A percentile compares a stretch with the other conserved stretches of the same genome.
phyloP scores from a whole-genome alignment of 106 monocot genomes.

The Agapanthus africanus region DNA sequence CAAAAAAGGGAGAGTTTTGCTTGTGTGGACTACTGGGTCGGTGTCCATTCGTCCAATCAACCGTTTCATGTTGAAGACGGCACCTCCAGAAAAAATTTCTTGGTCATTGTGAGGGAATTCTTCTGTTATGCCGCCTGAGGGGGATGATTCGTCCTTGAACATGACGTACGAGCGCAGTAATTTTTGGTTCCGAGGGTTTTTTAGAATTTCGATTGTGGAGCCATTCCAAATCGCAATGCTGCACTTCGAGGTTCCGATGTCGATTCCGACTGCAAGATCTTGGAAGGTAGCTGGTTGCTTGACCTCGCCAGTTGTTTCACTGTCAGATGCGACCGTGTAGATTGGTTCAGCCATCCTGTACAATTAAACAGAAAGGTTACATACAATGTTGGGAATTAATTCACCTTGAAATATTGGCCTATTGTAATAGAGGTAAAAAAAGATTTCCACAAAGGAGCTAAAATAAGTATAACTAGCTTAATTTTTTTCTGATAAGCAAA shows the following conservation, averaged over 20 bases:
- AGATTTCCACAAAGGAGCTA: too few species aligned
- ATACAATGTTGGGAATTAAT: not conserved
- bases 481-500: too few species aligned
- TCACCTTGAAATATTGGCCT: not conserved
- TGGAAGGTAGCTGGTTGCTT: conserved; percentile 23
- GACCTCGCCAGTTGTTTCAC: conserved; percentile 58
- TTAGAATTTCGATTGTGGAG: conserved; percentile 50
- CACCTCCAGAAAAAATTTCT: conserved; percentile 74
- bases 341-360: conserved; percentile 44
- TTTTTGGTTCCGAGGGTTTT: conserved; percentile 55
- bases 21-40: conserved; percentile 59
- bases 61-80: conserved; percentile 69
- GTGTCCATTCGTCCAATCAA: conserved; percentile 65
- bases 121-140: conserved; percentile 43
- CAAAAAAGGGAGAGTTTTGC: conserved; percentile 74
- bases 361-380: not conserved
- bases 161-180: conserved; percentile 53
- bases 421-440: too few species aligned
- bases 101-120: conserved; percentile 34
- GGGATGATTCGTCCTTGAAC: conserved; percentile 53
- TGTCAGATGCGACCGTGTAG: conserved; percentile 70
- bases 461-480: too few species aligned
- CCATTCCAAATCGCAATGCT: conserved; percentile 77
- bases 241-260: conserved; percentile 82
- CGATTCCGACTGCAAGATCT: conserved; percentile 61